Conservation (phyloP, 2,329 filamentous ascomycete genomes). For the Nigrospora sphaerica region DNA sequence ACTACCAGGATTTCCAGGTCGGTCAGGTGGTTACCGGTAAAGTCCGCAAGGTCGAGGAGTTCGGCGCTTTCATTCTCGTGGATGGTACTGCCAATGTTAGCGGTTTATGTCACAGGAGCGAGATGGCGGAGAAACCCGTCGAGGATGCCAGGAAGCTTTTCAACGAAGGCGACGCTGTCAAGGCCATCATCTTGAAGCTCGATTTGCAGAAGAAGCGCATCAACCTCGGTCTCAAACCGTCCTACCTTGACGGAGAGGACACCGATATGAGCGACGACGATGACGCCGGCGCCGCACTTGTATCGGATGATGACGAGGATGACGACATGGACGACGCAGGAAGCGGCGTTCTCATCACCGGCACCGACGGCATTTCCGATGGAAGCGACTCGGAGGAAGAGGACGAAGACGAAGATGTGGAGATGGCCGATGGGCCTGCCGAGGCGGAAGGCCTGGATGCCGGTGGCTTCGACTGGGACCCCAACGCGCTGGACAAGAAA, state of each 20-base stretch:
- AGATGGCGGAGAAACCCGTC: constrained; percentile 81
- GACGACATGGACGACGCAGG: constrained; percentile 39
- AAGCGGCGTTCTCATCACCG: constrained; percentile 36
- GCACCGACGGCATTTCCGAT: constrained; percentile 31
- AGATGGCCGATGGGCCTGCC: constrained; percentile 31
- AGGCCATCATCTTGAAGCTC: constrained; percentile 78
- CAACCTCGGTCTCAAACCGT: constrained; percentile 87
- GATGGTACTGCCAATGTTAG: constrained; percentile 85
- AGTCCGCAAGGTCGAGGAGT: constrained; percentile 89
- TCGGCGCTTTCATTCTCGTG: constrained; percentile 87
- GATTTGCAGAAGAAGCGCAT: constrained; percentile 70
- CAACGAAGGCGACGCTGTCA: constrained; percentile 84
- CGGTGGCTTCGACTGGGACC: constrained; percentile 84
- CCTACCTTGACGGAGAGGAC: constrained; percentile 65
- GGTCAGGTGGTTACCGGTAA: constrained; percentile 85
- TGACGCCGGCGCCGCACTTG: constrained; percentile 20
- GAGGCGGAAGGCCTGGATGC: constrained; percentile 53
- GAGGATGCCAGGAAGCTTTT: constrained; percentile 86
- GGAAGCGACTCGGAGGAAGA: constrained; percentile 36
- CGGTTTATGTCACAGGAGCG: constrained; percentile 83
- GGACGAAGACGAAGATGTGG: constrained; percentile 29
- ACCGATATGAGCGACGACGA: constrained; percentile 43
- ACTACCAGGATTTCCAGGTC: constrained; percentile 67
- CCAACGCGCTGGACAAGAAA: constrained; percentile 53
- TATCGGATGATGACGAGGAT: constrained; percentile 28